phyloP scores from a whole-genome alignment of 1,284 basidiomycete species.

The Ceratobasidium theobromae region DNA sequence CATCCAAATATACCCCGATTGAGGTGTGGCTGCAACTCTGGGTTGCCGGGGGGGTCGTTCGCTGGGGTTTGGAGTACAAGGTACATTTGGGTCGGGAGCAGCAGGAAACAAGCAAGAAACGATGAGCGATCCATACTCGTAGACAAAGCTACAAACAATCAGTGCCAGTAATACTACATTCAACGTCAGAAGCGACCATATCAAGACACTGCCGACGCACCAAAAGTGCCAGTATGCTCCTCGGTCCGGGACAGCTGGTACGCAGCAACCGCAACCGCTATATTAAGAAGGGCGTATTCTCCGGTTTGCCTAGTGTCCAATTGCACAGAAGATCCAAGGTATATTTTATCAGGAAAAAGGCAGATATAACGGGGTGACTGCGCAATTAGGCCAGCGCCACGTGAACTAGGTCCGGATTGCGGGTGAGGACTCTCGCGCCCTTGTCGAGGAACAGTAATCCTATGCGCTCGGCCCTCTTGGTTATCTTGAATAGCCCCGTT shows the following conservation, averaged over 20 bases:
- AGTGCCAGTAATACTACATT: conserved; percentile 61
- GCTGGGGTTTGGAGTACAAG: conserved; percentile 46
- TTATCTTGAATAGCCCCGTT: not conserved
- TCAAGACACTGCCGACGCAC: conserved; percentile 37
- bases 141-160: conserved; percentile 57
- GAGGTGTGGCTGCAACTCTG: conserved; percentile 60
- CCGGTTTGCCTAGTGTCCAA: conserved; percentile 59
- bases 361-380: not conserved
- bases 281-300: conserved; percentile 57
- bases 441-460: not conserved
- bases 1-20: conserved; percentile 64
- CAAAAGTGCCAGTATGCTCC: conserved; percentile 38
- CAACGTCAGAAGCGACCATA: not conserved
- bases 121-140: conserved; percentile 57
- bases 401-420: not conserved
- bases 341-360: conserved; percentile 3
- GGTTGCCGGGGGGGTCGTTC: conserved; percentile 39
- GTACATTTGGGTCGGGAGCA: conserved; percentile 39
- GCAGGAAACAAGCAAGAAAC: conserved; percentile 31
- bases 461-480: conserved; percentile 11
- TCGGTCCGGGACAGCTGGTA: conserved; percentile 40
- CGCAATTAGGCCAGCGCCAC: not conserved
- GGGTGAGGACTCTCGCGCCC: conserved; percentile 24
- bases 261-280: conserved; percentile 53
- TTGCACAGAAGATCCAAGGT: not conserved